Evolutionary conservation across 129 eudicot species (phyloP), one percentile per base, ranked within the genome.

Genomic region (Erigeron canadensis): DNA sequence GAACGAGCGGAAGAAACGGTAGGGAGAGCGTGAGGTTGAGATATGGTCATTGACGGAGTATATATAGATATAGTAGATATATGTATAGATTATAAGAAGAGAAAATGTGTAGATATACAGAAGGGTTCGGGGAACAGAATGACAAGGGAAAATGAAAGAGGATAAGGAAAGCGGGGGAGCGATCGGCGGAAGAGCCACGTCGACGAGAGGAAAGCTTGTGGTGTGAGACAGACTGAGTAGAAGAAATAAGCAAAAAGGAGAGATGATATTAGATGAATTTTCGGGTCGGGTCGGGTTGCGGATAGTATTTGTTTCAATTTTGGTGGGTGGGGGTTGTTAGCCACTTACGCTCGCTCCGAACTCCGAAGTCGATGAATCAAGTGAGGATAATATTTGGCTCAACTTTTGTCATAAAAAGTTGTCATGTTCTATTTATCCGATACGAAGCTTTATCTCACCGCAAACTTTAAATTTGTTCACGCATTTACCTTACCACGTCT

Each of bases 11-110:
- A 75, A 38, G 69, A 54, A 66, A 67, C 79, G 16, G 66, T 54
- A 5, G 83, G 77, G 55, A 80, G 77, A 62, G 84, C 76, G 73
- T 80, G 80, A 59, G 84, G 76, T 69, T 80, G 84, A 75, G 84
- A 75, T 69, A 56, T 75, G 45, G 77, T 47, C 84, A 80, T 80
- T 22, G 61, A 80, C 75, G 16, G 61, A 71, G 44, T 19, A 65
- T 50, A 41, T 59, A 51, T 37, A 1, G 16, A 21, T 17, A 17
- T 59, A 18, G 2, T 8, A 56, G 11, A 56, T 12, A 4, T 5
- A 28, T 59, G 11, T 59, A 10, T 59, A 59, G 34, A 28, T 28
- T 23, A 19, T 8, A 23, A 23, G 8, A 58, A 21, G 18, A 8
- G 6, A 28, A 8, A 51, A 44, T 12, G 81, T 63, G 63, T 51